Evolutionary conservation across 1,284 basidiomycete species (phyloP), one percentile per base, ranked within the genome.

Genomic region (Trichosporon sp.): DNA sequence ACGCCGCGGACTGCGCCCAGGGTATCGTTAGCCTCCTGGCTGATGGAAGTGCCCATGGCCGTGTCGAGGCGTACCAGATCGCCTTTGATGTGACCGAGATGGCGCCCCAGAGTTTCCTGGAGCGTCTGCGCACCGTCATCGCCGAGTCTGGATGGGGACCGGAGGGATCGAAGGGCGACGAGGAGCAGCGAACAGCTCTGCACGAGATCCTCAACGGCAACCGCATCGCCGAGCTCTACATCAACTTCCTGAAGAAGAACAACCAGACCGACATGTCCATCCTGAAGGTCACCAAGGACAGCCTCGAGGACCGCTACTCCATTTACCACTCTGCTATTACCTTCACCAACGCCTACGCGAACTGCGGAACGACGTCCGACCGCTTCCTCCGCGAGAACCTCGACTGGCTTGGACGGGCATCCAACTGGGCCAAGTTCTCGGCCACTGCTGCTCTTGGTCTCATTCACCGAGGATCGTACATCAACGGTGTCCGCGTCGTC

Each of bases 381-480:
- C 81, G 88, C 42, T 98, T 98, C 86, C 85, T 98, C 31, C 89
- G 93, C 11, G 92, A 96, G 68, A 98, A 98, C 80, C 87, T 98
- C 62, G 95, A 96, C 80, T 98, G 94, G 93, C 88, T 98, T 1
- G 91, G 89, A 27, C 87, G 92, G 70, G 95, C 95, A 2, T 91
- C 90, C 51, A 97, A 98, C 80, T 98, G 95, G 95, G 92, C 93
- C 56, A 98, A 98, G 79, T 98, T 98, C 84, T 92, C 93, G 8
- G 92, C 95, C 2, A 97, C 95, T 7, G 94, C 95, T 27, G 93
- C 92, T 8, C 88, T 98, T 27, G 95, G 95, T 75, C 92, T 98
- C 65, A 97, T 98, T 74, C 94, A 98, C 85, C 95, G 95, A 75
- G 95, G 95, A 58, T 95, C 94, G 80, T 92, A 94, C 77, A 89